Conservation (phyloP, 2,329 filamentous ascomycete species). For the Incumbomyces delicatus region DNA sequence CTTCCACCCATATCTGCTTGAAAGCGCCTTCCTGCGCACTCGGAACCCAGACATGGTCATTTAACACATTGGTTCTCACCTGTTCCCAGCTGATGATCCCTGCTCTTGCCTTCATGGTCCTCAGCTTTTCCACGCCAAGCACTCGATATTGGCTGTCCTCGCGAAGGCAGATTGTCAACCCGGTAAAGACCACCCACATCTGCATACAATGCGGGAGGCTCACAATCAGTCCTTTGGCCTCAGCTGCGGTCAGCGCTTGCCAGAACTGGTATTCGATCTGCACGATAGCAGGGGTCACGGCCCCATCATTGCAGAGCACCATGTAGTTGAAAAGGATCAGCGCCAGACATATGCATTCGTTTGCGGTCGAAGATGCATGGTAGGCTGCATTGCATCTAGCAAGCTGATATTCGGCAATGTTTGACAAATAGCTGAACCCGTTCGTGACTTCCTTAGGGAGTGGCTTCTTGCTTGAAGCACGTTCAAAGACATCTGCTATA, state of each 20-base stretch:
- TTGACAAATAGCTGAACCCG: slow-evolving; percentile 3
- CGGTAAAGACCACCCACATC: slow-evolving; percentile 3
- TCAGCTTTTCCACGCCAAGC: slow-evolving; percentile 1
- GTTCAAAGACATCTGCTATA: slow-evolving; percentile 5
- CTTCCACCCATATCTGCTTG: background rate
- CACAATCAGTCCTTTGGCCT: background rate
- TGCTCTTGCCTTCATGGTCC: background rate
- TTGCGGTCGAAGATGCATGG: background rate
- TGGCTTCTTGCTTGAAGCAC: background rate
- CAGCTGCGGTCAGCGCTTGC: slow-evolving; percentile 1
- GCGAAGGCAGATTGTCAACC: background rate
- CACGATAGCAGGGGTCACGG: background rate
- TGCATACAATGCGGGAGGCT: background rate
- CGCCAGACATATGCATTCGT: slow-evolving; percentile 6
- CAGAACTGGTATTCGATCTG: slow-evolving; percentile 3
- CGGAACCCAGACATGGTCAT: slow-evolving; percentile 2
- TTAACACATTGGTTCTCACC: background rate
- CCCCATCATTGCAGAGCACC: slow-evolving; percentile 2
- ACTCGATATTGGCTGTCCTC: background rate
- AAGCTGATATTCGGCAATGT: slow-evolving; percentile 6
- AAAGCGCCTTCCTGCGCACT: slow-evolving; percentile 3
- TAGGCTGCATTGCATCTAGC: slow-evolving; percentile 4
- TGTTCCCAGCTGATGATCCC: slow-evolving; percentile 1
- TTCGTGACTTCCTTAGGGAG: background rate
- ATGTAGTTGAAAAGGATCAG: slow-evolving; percentile 5